Conservation (phyloP, 257 asterid genomes). For the Fraxinus excelsior region DNA sequence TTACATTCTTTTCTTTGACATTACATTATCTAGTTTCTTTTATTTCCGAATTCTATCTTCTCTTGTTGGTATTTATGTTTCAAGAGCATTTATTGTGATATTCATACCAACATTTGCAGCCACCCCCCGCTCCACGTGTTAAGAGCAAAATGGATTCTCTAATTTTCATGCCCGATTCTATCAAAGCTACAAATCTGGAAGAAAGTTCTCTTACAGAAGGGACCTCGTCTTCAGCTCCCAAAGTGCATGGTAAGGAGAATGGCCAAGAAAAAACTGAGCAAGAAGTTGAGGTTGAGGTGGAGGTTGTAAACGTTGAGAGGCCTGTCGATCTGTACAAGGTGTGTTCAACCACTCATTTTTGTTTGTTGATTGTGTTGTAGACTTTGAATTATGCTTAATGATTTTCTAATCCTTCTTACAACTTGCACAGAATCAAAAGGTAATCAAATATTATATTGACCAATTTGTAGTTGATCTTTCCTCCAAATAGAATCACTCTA, state of each 20-base stretch:
- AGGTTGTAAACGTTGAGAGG: slow-evolving; percentile 75
- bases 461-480: background rate
- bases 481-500: background rate
- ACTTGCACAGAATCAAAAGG: background rate
- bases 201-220: slow-evolving; percentile 29
- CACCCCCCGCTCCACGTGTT: slow-evolving; percentile 79
- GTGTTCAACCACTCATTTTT: slow-evolving; percentile 22
- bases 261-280: slow-evolving; percentile 37
- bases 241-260: slow-evolving; percentile 30
- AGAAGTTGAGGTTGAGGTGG: slow-evolving; percentile 54
- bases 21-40: background rate
- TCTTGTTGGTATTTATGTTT: slow-evolving; percentile 11
- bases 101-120: slow-evolving; percentile 50
- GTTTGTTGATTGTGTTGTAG: background rate
- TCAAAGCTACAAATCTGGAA: slow-evolving; percentile 43
- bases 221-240: slow-evolving; percentile 35
- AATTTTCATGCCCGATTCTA: slow-evolving; percentile 66
- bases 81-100: slow-evolving; percentile 1
- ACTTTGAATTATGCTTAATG: background rate
- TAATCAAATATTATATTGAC: background rate
- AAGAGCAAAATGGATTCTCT: slow-evolving; percentile 95
- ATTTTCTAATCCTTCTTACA: background rate
- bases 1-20: background rate
- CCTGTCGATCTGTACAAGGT: slow-evolving; percentile 97
- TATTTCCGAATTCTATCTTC: background rate